Base-by-base conservation (phyloP, 495 filamentous ascomycete genomes). In the Penicillium silybi region DNA sequence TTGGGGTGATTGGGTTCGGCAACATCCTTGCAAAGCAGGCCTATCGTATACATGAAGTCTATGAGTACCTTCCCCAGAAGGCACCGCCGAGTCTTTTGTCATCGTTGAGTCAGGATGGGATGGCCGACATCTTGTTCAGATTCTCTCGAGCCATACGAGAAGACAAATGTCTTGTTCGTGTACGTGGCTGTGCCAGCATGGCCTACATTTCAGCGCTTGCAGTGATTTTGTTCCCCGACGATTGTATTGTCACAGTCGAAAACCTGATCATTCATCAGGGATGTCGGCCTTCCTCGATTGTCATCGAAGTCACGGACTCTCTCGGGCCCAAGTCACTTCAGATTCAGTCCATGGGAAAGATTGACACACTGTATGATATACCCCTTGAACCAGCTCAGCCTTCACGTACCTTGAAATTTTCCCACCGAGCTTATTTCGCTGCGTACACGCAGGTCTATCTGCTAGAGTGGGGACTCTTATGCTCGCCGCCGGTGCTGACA, bases 191-290 rank as follows among this genome's bases (percentile, higher is more conserved):
- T 4, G 29, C 29, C 29, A 32, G 29, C 10, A 32, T 32, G 10
- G 29, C 9, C 1, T 32, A 32, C 29, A 32, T 32, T 15, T 13
- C 29, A 13, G 29, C 29, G 1, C 9, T 32, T 11, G 29, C 29
- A 1, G 34, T 48, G n/a, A 3, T n/a, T 4, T 2, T 48, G 7
- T 48, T 48, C 22, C 23, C 45, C 9, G 45, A 48, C 15, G 45
- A 48, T 26, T 48, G 32, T 23, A 38, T 48, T 39, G 22, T 48
- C 4, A 48, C 45, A 5, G 11, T 48, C 15, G 34, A 38, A 38
- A 38, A 37, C 18, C 5, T 22, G 27, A 48, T 38, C 27, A 48
- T 48, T 25, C 45, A 48, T n/a, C 15, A 48, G 22, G 45, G 45
- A 22, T 37, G 19, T 11, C 29, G 32, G 6, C 39, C 45, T 22